Evolutionary conservation across 2,329 filamentous ascomycete genomes (phyloP).

Genomic region (Botryosphaeria dothidea): DNA sequence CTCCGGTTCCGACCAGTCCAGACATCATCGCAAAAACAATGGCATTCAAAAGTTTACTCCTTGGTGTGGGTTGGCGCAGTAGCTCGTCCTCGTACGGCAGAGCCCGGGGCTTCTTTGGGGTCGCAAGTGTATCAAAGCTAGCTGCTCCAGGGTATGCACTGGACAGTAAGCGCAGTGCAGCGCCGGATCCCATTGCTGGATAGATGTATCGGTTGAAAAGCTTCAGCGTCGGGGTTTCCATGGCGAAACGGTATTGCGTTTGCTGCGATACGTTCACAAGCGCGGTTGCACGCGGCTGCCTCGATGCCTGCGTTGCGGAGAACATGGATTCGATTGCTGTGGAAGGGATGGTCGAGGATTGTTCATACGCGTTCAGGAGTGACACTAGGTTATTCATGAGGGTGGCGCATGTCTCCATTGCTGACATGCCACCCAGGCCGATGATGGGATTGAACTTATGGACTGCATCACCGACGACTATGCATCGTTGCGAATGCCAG

Average conservation of each 20-base stretch:
- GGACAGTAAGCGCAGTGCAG: neutral
- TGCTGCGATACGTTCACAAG: neutral
- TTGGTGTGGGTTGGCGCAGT: neutral
- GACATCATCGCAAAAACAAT: neutral
- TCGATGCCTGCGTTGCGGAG: neutral
- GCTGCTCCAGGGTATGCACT: neutral
- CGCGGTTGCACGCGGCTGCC: neutral
- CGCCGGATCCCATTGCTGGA: neutral
- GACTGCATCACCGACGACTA: conserved; percentile 5
- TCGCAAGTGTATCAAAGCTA: neutral
- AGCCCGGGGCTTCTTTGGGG: neutral
- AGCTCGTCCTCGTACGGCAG: neutral
- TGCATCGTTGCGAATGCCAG: neutral
- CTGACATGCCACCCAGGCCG: neutral
- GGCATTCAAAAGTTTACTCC: neutral
- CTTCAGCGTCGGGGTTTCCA: neutral
- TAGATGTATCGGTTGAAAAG: neutral
- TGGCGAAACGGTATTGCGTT: neutral
- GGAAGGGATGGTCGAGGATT: neutral
- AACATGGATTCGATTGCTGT: neutral
- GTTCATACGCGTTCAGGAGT: neutral
- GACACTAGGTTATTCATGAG: neutral
- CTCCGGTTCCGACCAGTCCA: neutral
- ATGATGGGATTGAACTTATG: conserved; percentile 15
- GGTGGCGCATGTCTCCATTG: neutral